phyloP scores from a whole-genome alignment of 2,329 filamentous ascomycete genomes.

The Exophiala calicioides region DNA sequence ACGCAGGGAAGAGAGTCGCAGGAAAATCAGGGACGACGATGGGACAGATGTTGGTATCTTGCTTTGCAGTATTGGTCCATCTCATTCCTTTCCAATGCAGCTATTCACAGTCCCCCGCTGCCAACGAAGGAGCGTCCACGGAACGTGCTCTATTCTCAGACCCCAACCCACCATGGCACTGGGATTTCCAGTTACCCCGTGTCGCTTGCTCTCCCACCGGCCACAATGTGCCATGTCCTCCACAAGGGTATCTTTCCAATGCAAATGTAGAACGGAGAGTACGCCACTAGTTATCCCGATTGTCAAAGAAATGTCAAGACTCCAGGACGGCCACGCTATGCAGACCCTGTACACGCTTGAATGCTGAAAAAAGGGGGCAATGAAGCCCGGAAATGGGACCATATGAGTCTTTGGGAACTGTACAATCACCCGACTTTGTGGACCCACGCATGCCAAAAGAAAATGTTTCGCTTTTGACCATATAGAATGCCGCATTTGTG shows the following conservation, averaged over 20 bases:
- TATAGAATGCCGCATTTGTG: slow-evolving; percentile 16
- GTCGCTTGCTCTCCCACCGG: background rate
- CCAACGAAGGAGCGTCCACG: too few species aligned
- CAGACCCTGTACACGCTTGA: slow-evolving; percentile 20
- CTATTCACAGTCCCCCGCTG: slow-evolving; percentile 6
- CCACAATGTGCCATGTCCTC: slow-evolving; percentile 18
- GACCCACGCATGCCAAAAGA: background rate
- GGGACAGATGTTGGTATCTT: too few species aligned
- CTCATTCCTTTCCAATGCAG: slow-evolving; percentile 17
- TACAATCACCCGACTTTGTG: slow-evolving; percentile 1
- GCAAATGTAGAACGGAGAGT: slow-evolving; percentile 25
- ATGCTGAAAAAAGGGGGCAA: slow-evolving; percentile 20
- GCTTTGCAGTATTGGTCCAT: slow-evolving; percentile 6
- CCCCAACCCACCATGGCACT: too few species aligned
- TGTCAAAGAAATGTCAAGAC: slow-evolving; percentile 8
- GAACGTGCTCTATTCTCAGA: too few species aligned
- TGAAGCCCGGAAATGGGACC: slow-evolving; percentile 7
- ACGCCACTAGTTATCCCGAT: slow-evolving; percentile 17
- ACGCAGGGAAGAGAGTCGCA: slow-evolving; percentile 1
- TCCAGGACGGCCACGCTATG: slow-evolving; percentile 24
- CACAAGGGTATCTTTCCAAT: slow-evolving; percentile 33
- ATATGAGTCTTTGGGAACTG: slow-evolving; percentile 7
- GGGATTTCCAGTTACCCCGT: slow-evolving; percentile 1
- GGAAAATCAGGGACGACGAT: background rate
- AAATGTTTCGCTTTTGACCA: slow-evolving; percentile 1